phyloP scores from a whole-genome alignment of 2,329 filamentous ascomycete species.

The Peltaster fructicola region DNA sequence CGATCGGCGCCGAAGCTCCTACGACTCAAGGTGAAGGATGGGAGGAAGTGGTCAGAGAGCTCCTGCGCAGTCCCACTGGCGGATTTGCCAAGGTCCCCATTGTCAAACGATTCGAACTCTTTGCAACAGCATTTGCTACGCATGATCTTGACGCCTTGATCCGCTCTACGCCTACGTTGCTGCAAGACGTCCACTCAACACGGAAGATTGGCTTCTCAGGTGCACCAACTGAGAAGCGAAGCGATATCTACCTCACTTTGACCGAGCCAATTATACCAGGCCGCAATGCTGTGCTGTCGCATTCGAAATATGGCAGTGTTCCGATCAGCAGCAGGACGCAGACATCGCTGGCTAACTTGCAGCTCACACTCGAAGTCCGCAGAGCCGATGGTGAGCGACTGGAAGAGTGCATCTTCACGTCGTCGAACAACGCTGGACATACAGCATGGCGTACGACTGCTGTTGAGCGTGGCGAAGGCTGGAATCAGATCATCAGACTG shows the following conservation, averaged over 20 bases:
- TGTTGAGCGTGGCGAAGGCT: constrained; percentile 58
- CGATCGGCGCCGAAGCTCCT: constrained; percentile 34
- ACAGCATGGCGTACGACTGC: constrained; percentile 82
- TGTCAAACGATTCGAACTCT: constrained; percentile 62
- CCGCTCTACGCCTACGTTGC: constrained; percentile 68
- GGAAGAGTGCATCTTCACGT: constrained; percentile 71
- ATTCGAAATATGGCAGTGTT: constrained; percentile 65
- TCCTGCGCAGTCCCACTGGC: constrained; percentile 57
- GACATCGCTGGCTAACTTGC: constrained; percentile 55
- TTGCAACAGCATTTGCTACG: constrained; percentile 60
- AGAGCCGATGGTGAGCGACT: constrained; percentile 62
- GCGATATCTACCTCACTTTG: constrained; percentile 87
- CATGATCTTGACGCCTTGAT: constrained; percentile 66
- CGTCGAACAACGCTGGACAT: constrained; percentile 59
- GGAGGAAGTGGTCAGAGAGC: constrained; percentile 52
- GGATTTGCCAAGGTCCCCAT: constrained; percentile 34
- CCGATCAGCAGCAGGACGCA: constrained; percentile 41
- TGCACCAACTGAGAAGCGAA: constrained; percentile 70
- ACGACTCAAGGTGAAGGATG: constrained; percentile 47
- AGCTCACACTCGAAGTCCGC: constrained; percentile 78
- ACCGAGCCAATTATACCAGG: constrained; percentile 59
- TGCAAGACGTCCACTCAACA: constrained; percentile 66
- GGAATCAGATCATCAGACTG: constrained; percentile 77
- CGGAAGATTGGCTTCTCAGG: constrained; percentile 87
- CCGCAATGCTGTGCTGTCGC: constrained; percentile 45